Conservation (phyloP, 495 filamentous ascomycete species). For the Pseudomonodictys pantanalensis region DNA sequence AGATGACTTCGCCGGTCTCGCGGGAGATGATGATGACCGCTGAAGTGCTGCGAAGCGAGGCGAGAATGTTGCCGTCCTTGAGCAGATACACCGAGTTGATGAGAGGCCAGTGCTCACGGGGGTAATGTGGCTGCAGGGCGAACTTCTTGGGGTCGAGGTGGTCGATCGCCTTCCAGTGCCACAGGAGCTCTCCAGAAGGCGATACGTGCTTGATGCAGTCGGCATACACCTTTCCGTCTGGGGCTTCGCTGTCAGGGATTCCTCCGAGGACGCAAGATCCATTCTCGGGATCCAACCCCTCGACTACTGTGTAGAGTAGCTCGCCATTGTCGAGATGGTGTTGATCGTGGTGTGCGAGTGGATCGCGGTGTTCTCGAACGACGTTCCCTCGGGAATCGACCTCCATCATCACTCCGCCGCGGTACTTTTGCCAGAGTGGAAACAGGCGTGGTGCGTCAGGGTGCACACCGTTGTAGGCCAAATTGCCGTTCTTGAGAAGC, state of each 20-base stretch:
- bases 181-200: constrained; percentile 38
- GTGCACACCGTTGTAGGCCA: constrained; percentile 48
- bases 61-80: constrained; percentile 45
- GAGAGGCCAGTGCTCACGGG: constrained; percentile 49
- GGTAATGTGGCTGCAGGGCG: constrained; percentile 43
- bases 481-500: constrained; percentile 45
- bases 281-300: constrained; percentile 42
- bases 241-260: constrained; percentile 44
- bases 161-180: constrained; percentile 47
- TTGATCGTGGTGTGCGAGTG: constrained; percentile 49
- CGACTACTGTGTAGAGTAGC: constrained; percentile 47
- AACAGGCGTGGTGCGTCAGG: constrained; percentile 45
- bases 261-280: constrained; percentile 43
- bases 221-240: constrained; percentile 43
- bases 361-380: constrained; percentile 44
- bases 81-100: constrained; percentile 46
- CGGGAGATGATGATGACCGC: constrained; percentile 46
- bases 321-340: constrained; percentile 47
- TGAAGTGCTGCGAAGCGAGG: constrained; percentile 45
- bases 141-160: constrained; percentile 42
- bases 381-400: constrained; percentile 42
- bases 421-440: constrained; percentile 49
- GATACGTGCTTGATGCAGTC: constrained; percentile 50
- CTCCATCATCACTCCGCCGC: constrained; percentile 48
- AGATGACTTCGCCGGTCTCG: constrained; percentile 43